A percentile compares a stretch with the other conserved stretches of the same genome.
Evolutionary conservation across 371 early-diverging fungal species (phyloP).

Genomic region (Mucor saturninus): DNA sequence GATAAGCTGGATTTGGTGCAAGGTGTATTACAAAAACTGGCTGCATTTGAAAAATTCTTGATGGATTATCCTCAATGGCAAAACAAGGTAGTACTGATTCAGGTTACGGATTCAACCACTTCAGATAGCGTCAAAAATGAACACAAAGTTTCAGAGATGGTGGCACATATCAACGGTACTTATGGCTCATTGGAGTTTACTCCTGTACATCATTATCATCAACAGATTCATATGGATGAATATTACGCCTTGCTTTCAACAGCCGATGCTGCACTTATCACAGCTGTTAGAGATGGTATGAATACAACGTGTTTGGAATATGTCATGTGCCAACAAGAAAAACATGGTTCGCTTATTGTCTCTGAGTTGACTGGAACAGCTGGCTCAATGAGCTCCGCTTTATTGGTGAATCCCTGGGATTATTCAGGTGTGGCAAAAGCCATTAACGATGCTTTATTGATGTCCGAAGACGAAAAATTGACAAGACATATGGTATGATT

Average conservation of each 20-base stretch:
- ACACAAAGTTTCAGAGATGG: conserved; percentile 85
- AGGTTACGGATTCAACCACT: conserved; percentile 62
- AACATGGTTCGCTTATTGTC: conserved; percentile 90
- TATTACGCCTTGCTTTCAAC: conserved; percentile 93
- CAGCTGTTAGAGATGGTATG: conserved; percentile 98
- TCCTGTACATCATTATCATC: conserved; percentile 96
- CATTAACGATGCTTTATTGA: conserved; percentile 87
- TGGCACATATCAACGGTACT: conserved; percentile 92
- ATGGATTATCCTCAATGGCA: conserved; percentile 89
- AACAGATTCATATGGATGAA: conserved; percentile 91
- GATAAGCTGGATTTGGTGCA: conserved; percentile 99
- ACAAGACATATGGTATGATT: conserved; percentile 71
- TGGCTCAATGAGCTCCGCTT: conserved; percentile 86
- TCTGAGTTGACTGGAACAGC: conserved; percentile 98
- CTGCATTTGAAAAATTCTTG: conserved; percentile 94
- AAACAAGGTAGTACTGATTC: conserved; percentile 87
- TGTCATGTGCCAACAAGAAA: conserved; percentile 95
- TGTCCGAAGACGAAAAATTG: conserved; percentile 81
- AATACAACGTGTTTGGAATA: conserved; percentile 98
- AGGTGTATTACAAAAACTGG: conserved; percentile 96
- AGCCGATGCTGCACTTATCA: conserved; percentile 96
- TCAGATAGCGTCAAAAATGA: conserved; percentile 72
- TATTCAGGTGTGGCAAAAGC: conserved; percentile 91
- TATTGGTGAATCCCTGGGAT: conserved; percentile 98
- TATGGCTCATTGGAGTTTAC: conserved; percentile 95